phyloP scores from a whole-genome alignment of 768 basidiomycete genomes.

The Podaxis mareebaensis region DNA sequence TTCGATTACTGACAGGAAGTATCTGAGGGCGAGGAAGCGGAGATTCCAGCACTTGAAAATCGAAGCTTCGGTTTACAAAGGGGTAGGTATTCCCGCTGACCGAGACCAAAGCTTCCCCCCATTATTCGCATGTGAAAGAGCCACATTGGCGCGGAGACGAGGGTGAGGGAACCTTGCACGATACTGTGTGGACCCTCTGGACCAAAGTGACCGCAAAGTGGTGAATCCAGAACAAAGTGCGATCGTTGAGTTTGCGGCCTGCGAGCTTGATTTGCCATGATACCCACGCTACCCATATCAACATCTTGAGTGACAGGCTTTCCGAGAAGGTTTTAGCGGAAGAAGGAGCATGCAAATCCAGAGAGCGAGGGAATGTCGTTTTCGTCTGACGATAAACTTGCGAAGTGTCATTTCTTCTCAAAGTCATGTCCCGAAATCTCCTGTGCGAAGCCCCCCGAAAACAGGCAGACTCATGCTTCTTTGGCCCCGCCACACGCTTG shows the following conservation, averaged over 20 bases:
- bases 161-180: background rate
- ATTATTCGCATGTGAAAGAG: background rate
- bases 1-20: constrained; percentile 5
- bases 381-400: constrained; percentile 8
- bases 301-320: constrained; percentile 16
- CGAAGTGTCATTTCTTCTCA: constrained; percentile 11
- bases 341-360: constrained; percentile 14
- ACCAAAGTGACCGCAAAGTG: constrained; percentile 6
- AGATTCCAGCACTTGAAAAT: background rate
- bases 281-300: constrained; percentile 15
- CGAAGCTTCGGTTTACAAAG: constrained; percentile 1
- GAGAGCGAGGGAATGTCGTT: constrained; percentile 11
- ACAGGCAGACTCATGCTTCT: background rate
- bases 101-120: constrained; percentile 12
- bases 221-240: constrained; percentile 8
- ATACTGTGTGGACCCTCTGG: background rate
- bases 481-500: background rate
- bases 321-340: constrained; percentile 16
- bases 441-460: constrained; percentile 7
- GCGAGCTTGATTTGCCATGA: constrained; percentile 2
- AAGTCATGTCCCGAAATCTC: background rate
- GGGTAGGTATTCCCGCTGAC: constrained; percentile 1
- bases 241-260: constrained; percentile 6
- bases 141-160: background rate
- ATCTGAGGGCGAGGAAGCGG: constrained; percentile 9